Evolutionary conservation across 495 filamentous ascomycete genomes (phyloP).

Genomic region (Aspergillus sclerotioniger): DNA sequence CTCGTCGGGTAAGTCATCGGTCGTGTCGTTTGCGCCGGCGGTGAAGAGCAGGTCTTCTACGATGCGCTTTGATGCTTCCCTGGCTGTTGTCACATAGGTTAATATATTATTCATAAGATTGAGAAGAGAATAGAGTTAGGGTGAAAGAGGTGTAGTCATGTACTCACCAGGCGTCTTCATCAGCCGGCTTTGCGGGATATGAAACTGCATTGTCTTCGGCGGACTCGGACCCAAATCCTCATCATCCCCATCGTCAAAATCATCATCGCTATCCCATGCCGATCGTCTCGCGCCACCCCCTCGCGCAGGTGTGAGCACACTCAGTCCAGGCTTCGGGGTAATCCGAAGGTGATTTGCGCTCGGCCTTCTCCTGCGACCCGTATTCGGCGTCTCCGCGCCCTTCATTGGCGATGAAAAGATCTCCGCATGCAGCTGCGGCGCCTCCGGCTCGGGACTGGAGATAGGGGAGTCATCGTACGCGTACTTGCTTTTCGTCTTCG

Average conservation of each 20-base stretch:
- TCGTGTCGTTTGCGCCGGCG: constrained; percentile 57
- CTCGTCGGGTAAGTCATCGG: constrained; percentile 47
- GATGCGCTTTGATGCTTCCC: constrained; percentile 87
- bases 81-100: constrained; percentile 48
- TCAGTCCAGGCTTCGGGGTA: constrained; percentile 68
- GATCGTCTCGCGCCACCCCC: constrained; percentile 24
- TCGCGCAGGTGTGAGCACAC: constrained; percentile 68
- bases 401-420: constrained; percentile 75
- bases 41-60: constrained; percentile 87
- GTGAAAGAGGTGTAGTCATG: constrained; percentile 38
- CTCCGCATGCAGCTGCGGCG: constrained; percentile 77
- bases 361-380: constrained; percentile 35
- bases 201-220: constrained; percentile 97
- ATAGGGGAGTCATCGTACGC: constrained; percentile 57
- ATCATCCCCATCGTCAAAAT: constrained; percentile 57
- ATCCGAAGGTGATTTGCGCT: constrained; percentile 34
- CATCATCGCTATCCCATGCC: constrained; percentile 62
- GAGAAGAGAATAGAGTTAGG: constrained; percentile 1
- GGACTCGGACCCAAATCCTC: constrained; percentile 68
- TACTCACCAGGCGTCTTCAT: constrained; percentile 85
- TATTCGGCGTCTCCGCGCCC: constrained; percentile 33
- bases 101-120: neutral
- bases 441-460: constrained; percentile 74
- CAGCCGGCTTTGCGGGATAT: constrained; percentile 79
- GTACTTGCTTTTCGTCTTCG: constrained; percentile 33